Percentiles rank a stretch among this genome's conserved stretches.
Evolutionary conservation across 257 asterid species (phyloP).

Genomic region (Capsicum rhomboideum): DNA sequence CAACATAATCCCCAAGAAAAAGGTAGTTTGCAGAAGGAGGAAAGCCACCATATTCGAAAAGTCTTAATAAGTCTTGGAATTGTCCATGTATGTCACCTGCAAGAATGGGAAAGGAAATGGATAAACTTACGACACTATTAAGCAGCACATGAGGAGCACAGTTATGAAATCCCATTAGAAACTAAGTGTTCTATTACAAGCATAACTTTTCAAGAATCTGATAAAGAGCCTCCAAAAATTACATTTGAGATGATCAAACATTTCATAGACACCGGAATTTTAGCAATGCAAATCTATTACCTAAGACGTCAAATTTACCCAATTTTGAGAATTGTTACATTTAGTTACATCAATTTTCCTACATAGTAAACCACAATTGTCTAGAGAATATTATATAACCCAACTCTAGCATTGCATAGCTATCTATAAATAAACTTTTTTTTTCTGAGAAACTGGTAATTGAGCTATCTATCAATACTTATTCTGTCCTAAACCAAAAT

Average conservation of each 20-base stretch:
- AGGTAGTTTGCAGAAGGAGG: conserved; percentile 72
- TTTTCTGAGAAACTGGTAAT: no score
- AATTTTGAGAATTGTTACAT: not conserved
- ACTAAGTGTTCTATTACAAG: not conserved
- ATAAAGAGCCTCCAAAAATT: not conserved
- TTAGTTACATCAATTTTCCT: not conserved
- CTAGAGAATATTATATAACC: not conserved
- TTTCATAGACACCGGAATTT: not conserved
- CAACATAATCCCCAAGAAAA: conserved; percentile 77
- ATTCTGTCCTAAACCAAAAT: not conserved
- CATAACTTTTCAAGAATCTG: not conserved
- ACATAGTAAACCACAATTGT: not conserved
- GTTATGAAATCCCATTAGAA: not conserved
- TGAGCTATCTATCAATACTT: not conserved
- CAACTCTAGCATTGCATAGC: not conserved
- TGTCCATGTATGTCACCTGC: conserved; percentile 87
- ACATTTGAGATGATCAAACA: not conserved
- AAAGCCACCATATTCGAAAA: conserved; percentile 64
- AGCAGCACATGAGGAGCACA: not conserved
- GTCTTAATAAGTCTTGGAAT: conserved; percentile 61
- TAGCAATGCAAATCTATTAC: not conserved
- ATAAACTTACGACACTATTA: not conserved
- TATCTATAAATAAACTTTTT: not conserved
- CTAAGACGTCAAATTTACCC: not conserved
- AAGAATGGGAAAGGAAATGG: not conserved